These are phyloP conservation scores for Herpetospermum pedunculosum DNA, from an alignment of 306 rosid species.

Conservation along the genomic window DNA sequence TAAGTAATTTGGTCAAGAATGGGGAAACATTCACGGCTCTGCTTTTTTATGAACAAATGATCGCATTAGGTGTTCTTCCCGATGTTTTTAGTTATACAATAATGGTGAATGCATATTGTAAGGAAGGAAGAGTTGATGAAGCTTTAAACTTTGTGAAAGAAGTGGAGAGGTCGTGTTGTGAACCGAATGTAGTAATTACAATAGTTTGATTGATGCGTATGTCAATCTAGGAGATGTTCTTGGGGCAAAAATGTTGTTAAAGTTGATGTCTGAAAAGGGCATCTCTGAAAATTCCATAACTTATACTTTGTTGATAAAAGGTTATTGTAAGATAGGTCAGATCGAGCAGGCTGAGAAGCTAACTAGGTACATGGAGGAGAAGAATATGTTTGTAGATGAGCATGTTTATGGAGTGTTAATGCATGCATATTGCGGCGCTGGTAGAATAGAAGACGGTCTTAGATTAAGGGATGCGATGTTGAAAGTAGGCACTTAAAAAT, in stretches of 20 bases:
- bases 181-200: constrained; percentile 49
- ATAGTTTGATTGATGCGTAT: constrained; percentile 59
- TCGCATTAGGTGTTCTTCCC: constrained; percentile 38
- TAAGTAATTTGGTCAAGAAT: constrained; percentile 42
- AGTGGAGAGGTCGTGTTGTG: constrained; percentile 51
- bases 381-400: constrained; percentile 40
- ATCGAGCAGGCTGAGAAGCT: constrained; percentile 57
- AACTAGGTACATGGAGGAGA: constrained; percentile 33
- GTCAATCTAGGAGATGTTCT: constrained; percentile 37
- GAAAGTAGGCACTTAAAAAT: constrained; percentile 40
- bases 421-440: constrained; percentile 53
- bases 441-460: constrained; percentile 58
- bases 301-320: constrained; percentile 52
- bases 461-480: constrained; percentile 58
- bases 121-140: constrained; percentile 30
- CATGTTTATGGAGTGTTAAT: constrained; percentile 50
- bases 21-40: constrained; percentile 27
- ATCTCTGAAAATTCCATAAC: constrained; percentile 42
- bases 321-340: constrained; percentile 37
- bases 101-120: constrained; percentile 54
- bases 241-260: constrained; percentile 37
- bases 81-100: constrained; percentile 53
- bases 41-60: constrained; percentile 49
- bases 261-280: constrained; percentile 43
- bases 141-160: constrained; percentile 35